phyloP scores from a whole-genome alignment of 352 stramenopile species.

The Phytophthora litchii region DNA sequence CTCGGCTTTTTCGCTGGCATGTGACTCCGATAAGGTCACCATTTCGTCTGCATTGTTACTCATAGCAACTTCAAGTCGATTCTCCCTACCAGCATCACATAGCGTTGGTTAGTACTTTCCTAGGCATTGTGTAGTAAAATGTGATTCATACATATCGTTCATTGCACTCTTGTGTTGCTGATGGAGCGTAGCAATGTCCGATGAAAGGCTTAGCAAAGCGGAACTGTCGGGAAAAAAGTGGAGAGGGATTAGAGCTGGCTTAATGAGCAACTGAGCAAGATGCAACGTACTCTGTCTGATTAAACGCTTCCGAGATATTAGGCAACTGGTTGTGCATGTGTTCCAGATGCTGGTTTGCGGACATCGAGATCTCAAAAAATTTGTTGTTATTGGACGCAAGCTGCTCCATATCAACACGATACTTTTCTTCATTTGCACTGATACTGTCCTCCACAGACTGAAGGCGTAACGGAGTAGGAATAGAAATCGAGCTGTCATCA shows the following conservation, averaged over 20 bases:
- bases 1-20: conserved; percentile 37
- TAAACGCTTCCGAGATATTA: conserved; percentile 30
- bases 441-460: conserved; percentile 55
- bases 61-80: conserved; percentile 46
- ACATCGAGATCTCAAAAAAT: conserved; percentile 65
- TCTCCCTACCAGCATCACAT: conserved; percentile 16
- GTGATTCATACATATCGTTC: conserved; percentile 40
- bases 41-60: conserved; percentile 55
- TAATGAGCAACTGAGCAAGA: background rate
- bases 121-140: background rate
- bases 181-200: conserved; percentile 53
- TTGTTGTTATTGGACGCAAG: conserved; percentile 54
- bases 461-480: conserved; percentile 44
- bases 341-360: conserved; percentile 60
- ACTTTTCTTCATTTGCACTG: conserved; percentile 46
- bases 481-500: background rate
- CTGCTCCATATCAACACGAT: conserved; percentile 54
- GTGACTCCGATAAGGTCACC: conserved; percentile 39
- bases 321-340: conserved; percentile 57
- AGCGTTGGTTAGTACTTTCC: conserved; percentile 1
- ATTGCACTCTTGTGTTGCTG: conserved; percentile 43
- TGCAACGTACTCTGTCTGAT: conserved; percentile 46
- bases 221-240: conserved; percentile 17
- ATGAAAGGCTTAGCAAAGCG: conserved; percentile 44
- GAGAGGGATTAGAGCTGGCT: background rate